phyloP scores from a whole-genome alignment of 306 rosid genomes.

The Medicago lupulina region DNA sequence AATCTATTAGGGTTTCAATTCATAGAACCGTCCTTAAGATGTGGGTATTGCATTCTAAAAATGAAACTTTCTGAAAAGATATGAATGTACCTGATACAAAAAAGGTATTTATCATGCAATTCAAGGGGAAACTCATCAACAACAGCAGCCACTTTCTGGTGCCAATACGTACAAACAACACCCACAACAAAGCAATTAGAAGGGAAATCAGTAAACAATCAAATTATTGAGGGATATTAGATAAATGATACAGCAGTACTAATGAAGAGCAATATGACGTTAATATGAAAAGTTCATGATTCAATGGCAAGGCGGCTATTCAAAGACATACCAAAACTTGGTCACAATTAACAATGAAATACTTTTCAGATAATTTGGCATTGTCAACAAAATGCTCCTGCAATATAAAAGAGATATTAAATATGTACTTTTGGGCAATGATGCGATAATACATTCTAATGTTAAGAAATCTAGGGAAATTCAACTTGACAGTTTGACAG shows the following conservation, averaged over 20 bases:
- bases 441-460: constrained; percentile 24
- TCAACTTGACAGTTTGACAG: constrained; percentile 16
- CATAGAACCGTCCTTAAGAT: constrained; percentile 22
- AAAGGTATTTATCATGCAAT: constrained; percentile 84
- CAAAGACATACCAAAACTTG: constrained; percentile 70
- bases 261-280: constrained; percentile 36
- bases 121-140: constrained; percentile 79
- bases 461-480: constrained; percentile 27
- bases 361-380: constrained; percentile 78
- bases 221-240: constrained; percentile 28
- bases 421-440: constrained; percentile 15
- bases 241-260: constrained; percentile 3
- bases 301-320: constrained; percentile 30
- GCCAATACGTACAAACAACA: constrained; percentile 45
- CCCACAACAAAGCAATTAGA: constrained; percentile 40
- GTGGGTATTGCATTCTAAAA: constrained; percentile 27
- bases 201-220: constrained; percentile 26
- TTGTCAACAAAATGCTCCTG: constrained; percentile 91
- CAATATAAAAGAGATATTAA: constrained; percentile 44
- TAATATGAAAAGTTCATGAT: constrained; percentile 20
- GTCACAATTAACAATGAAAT: constrained; percentile 84
- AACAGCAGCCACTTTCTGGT: constrained; percentile 83
- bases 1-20: constrained; percentile 33
- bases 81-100: constrained; percentile 72
- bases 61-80: constrained; percentile 31